phyloP scores from a whole-genome alignment of 2,329 filamentous ascomycete species.

The Xylariomycetidae sp. region DNA sequence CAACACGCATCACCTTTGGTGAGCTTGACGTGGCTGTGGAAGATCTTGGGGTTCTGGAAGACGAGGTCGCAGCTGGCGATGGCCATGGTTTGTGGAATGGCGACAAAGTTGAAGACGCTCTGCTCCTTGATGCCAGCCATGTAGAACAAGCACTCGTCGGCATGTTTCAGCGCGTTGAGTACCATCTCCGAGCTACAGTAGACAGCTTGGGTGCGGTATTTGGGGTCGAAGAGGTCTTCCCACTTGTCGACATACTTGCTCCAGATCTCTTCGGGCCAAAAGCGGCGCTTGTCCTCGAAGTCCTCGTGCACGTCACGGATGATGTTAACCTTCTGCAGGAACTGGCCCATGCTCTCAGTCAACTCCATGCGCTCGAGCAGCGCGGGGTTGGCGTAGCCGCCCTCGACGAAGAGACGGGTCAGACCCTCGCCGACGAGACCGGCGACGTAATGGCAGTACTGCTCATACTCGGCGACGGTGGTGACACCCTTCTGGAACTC shows the following conservation, averaged over 20 bases:
- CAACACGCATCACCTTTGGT: constrained; percentile 89
- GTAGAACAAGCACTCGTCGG: constrained; percentile 94
- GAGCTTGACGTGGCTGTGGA: constrained; percentile 89
- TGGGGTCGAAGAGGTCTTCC: constrained; percentile 80
- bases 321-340: constrained; percentile 98
- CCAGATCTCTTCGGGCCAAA: constrained; percentile 97
- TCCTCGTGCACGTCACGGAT: constrained; percentile 94
- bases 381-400: constrained; percentile 77
- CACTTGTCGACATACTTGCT: constrained; percentile 88
- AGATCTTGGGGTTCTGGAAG: constrained; percentile 85
- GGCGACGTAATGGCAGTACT: constrained; percentile 98
- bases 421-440: constrained; percentile 93
- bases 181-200: constrained; percentile 93
- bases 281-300: constrained; percentile 76
- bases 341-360: constrained; percentile 93
- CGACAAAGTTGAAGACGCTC: constrained; percentile 98
- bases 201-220: constrained; percentile 70
- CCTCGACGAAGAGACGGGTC: constrained; percentile 83
- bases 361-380: constrained; percentile 73
- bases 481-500: constrained; percentile 74
- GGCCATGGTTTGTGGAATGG: constrained; percentile 95
- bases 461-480: constrained; percentile 82
- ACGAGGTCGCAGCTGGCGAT: constrained; percentile 89
- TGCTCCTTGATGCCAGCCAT: constrained; percentile 92
- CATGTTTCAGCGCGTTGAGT: constrained; percentile 77